Percentiles rank a stretch among this genome's conserved stretches.
phyloP scores from a whole-genome alignment of 306 rosid species.

The Ceratonia siliqua region DNA sequence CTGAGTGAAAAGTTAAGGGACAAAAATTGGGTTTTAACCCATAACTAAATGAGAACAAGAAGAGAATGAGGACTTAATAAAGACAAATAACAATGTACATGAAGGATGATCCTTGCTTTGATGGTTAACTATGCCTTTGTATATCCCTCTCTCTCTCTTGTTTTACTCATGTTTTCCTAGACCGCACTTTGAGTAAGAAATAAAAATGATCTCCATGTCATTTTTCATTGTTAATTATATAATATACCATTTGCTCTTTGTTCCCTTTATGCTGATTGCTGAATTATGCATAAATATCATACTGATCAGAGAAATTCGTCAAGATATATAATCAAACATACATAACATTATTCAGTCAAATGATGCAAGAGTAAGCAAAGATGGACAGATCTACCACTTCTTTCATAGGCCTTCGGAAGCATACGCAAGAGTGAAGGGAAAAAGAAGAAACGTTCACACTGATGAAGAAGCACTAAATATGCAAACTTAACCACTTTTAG shows the following conservation, averaged over 20 bases:
- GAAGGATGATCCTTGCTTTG: too few species aligned
- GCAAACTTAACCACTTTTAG: constrained; percentile 68
- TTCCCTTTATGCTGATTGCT: not conserved
- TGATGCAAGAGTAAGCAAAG: constrained; percentile 74
- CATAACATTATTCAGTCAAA: not conserved
- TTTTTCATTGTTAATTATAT: not conserved
- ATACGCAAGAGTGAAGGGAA: constrained; percentile 87
- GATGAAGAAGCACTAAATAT: constrained; percentile 88
- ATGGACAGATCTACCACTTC: constrained; percentile 78
- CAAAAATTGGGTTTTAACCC: too few species aligned
- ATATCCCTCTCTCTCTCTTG: too few species aligned
- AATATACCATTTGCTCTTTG: not conserved
- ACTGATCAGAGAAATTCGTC: not conserved
- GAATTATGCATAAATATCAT: not conserved
- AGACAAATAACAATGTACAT: too few species aligned
- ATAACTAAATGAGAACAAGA: too few species aligned
- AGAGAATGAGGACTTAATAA: too few species aligned
- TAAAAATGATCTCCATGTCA: too few species aligned
- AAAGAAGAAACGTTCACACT: constrained; percentile 78
- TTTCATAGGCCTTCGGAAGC: constrained; percentile 91
- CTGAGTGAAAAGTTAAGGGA: too few species aligned
- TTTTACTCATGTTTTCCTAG: too few species aligned
- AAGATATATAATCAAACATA: not conserved
- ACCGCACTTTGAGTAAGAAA: too few species aligned
- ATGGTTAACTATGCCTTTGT: too few species aligned